Percentiles rank a stretch among this genome's conserved stretches.
These are phyloP conservation scores for Auriscalpium orientale DNA, from an alignment of 768 basidiomycete species.

Conservation along the genomic window DNA sequence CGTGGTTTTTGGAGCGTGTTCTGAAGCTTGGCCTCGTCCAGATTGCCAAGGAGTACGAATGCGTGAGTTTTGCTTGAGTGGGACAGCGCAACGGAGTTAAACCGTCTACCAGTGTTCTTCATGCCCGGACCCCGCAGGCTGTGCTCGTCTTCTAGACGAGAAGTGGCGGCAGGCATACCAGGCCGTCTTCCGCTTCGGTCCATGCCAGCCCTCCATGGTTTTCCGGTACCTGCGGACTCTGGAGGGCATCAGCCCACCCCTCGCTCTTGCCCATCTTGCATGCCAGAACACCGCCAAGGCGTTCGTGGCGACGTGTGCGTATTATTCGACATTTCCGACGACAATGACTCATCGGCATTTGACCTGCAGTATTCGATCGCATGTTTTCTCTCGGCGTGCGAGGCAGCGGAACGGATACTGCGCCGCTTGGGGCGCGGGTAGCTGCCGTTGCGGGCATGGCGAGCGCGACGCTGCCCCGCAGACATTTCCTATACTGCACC, in stretches of 20 bases:
- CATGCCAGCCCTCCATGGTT: conserved; percentile 87
- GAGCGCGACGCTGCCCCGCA: conserved; percentile 54
- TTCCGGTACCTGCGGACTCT: conserved; percentile 86
- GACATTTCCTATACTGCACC: conserved; percentile 80
- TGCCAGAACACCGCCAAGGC: conserved; percentile 89
- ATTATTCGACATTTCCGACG: neutral
- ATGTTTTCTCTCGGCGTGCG: conserved; percentile 86
- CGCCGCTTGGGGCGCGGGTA: conserved; percentile 54
- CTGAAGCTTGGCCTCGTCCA: conserved; percentile 83
- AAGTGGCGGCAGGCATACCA: conserved; percentile 90
- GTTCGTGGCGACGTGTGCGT: conserved; percentile 77
- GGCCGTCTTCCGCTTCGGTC: conserved; percentile 82
- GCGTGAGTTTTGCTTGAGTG: conserved; percentile 42
- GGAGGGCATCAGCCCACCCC: conserved; percentile 84
- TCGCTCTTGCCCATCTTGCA: conserved; percentile 76
- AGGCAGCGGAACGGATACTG: conserved; percentile 61
- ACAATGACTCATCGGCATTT: neutral
- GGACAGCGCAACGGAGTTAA: too few species aligned
- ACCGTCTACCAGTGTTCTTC: conserved; percentile 52
- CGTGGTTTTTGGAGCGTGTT: conserved; percentile 93
- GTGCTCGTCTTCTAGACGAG: conserved; percentile 82
- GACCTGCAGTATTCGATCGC: conserved; percentile 65
- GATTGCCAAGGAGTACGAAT: conserved; percentile 92
- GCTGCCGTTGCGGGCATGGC: conserved; percentile 54
- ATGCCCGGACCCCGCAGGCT: conserved; percentile 73